phyloP scores from a whole-genome alignment of 2,329 filamentous ascomycete species.

The Beauveria caledonica region DNA sequence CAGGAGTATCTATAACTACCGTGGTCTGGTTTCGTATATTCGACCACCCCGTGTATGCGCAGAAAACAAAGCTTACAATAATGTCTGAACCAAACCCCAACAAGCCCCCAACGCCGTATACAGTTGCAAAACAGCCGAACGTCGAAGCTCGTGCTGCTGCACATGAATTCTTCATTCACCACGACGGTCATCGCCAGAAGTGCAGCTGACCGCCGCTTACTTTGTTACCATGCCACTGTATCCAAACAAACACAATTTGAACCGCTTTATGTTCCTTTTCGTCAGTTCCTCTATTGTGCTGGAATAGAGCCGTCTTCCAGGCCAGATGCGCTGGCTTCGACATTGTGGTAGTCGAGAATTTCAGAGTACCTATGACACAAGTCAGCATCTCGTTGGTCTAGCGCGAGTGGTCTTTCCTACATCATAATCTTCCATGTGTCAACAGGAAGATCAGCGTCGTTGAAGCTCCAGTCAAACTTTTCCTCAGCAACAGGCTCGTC shows the following conservation, averaged over 20 bases:
- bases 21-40: constrained; percentile 8
- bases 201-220: not conserved
- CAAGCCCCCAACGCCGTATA: constrained; percentile 9
- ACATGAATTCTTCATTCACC: not conserved
- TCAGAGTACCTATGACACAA: constrained; percentile 73
- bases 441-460: constrained; percentile 92
- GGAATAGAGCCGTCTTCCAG: constrained; percentile 1
- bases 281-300: not conserved
- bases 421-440: constrained; percentile 99
- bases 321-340: constrained; percentile 47
- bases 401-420: constrained; percentile 41
- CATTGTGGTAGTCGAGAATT: constrained; percentile 97
- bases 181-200: not conserved
- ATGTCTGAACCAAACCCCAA: constrained; percentile 9
- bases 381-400: not conserved
- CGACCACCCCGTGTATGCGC: constrained; percentile 5
- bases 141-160: not conserved
- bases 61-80: constrained; percentile 8
- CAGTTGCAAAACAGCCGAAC: not conserved
- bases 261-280: not conserved
- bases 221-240: not conserved
- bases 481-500: constrained; percentile 93
- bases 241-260: not conserved
- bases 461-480: constrained; percentile 99
- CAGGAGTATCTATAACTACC: constrained; percentile 6